Conservation (phyloP, 2,329 filamentous ascomycete species). For the Piedraia hortae region DNA sequence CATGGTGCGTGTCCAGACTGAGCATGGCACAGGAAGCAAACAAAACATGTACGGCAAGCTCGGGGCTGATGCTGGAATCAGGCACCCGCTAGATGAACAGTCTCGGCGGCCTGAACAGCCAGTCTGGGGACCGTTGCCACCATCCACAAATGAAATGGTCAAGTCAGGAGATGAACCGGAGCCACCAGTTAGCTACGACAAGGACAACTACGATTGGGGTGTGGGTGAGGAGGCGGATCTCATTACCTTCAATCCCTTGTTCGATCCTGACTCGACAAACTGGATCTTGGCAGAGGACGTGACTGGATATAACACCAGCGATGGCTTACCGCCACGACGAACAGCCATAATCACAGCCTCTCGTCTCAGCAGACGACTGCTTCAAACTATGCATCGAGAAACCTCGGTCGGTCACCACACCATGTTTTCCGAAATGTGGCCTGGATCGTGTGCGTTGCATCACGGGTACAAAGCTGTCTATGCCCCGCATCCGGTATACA, state of each 20-base stretch:
- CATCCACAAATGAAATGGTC: constrained; percentile 21
- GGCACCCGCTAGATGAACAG: constrained; percentile 17
- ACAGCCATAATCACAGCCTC: constrained; percentile 45
- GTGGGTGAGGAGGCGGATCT: constrained; percentile 46
- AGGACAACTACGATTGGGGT: constrained; percentile 32
- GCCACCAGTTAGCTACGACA: constrained; percentile 27
- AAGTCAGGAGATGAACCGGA: constrained; percentile 23
- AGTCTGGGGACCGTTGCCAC: constrained; percentile 21
- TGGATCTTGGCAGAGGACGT: constrained; percentile 47
- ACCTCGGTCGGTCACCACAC: constrained; percentile 38
- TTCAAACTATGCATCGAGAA: constrained; percentile 49
- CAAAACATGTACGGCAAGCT: constrained; percentile 17
- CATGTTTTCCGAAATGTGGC: constrained; percentile 64
- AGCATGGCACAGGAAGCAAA: constrained; percentile 22
- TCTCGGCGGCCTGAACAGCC: constrained; percentile 17
- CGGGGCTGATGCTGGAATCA: constrained; percentile 7
- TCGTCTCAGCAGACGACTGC: constrained; percentile 36
- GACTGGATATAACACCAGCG: constrained; percentile 33
- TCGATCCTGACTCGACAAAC: constrained; percentile 40
- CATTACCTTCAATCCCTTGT: constrained; percentile 52
- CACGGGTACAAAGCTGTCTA: constrained; percentile 55
- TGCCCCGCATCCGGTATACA: constrained; percentile 28
- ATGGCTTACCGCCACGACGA: constrained; percentile 34
- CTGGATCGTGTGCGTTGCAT: constrained; percentile 39
- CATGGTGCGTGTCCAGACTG: constrained; percentile 34